A percentile compares a stretch with the other conserved stretches of the same genome.
Evolutionary conservation across 495 filamentous ascomycete species (phyloP).

Genomic region (Friedmanniomyces simplex): DNA sequence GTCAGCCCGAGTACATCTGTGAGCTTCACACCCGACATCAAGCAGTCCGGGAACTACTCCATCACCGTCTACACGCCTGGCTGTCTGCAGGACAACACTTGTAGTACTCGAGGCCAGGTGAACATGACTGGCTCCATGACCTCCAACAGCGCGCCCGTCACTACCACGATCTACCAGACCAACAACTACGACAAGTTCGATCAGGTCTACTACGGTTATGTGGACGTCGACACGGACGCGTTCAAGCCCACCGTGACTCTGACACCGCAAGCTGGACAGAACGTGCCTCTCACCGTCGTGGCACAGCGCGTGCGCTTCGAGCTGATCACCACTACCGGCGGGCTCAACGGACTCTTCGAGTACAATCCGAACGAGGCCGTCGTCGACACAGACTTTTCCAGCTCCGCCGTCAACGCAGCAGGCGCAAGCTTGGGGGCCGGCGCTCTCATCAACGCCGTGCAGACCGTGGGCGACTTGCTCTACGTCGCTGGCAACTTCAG

Average conservation of each 20-base stretch:
- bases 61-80: slow-evolving; percentile 87
- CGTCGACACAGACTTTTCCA: slow-evolving; percentile 53
- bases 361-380: slow-evolving; percentile 57
- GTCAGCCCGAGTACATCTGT: slow-evolving; percentile 44
- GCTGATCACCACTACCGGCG: slow-evolving; percentile 55
- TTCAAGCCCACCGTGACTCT: slow-evolving; percentile 81
- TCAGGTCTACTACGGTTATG: slow-evolving; percentile 68
- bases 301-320: slow-evolving; percentile 77
- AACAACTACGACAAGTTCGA: slow-evolving; percentile 95
- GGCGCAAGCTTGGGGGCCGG: slow-evolving; percentile 53
- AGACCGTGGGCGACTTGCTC: slow-evolving; percentile 45
- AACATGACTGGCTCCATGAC: slow-evolving; percentile 63
- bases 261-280: slow-evolving; percentile 54
- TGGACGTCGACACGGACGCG: slow-evolving; percentile 61
- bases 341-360: slow-evolving; percentile 85
- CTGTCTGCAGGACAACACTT: slow-evolving; percentile 69
- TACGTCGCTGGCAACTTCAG: slow-evolving; percentile 86
- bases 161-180: slow-evolving; percentile 62
- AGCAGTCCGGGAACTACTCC: slow-evolving; percentile 79
- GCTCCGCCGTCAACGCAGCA: slow-evolving; percentile 63
- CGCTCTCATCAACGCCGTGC: slow-evolving; percentile 57
- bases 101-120: slow-evolving; percentile 61
- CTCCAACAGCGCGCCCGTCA: slow-evolving; percentile 33
- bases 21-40: slow-evolving; percentile 72
- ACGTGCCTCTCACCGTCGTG: slow-evolving; percentile 59